Evolutionary conservation across 345 rosid genomes (phyloP).

Genomic region (Raphanus raphanistrum): DNA sequence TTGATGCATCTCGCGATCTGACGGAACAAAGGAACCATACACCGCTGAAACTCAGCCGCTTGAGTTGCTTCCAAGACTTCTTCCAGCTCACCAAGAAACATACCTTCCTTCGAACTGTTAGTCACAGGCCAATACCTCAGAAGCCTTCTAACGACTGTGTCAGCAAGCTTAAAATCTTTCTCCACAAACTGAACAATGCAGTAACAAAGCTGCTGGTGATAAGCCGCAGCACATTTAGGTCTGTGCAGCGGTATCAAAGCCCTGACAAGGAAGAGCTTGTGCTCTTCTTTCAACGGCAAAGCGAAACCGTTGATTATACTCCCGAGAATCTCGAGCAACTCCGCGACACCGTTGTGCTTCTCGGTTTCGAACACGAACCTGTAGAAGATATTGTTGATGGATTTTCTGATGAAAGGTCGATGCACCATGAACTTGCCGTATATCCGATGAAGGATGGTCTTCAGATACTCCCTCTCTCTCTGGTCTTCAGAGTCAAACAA

Average conservation of each 20-base stretch:
- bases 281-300: constrained; percentile 85
- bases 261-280: constrained; percentile 71
- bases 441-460: constrained; percentile 60
- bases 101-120: constrained; percentile 76
- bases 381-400: constrained; percentile 70
- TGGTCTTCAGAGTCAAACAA: constrained; percentile 71
- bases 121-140: constrained; percentile 77
- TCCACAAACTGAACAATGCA: constrained; percentile 81
- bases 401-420: constrained; percentile 64
- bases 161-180: constrained; percentile 79
- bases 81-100: constrained; percentile 85
- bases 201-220: constrained; percentile 78
- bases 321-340: constrained; percentile 77
- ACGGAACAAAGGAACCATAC: constrained; percentile 70
- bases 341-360: constrained; percentile 70
- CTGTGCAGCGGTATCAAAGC: constrained; percentile 83
- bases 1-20: constrained; percentile 65
- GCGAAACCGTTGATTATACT: constrained; percentile 83
- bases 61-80: constrained; percentile 82
- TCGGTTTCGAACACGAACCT: constrained; percentile 70
- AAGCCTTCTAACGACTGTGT: constrained; percentile 71
- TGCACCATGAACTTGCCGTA: constrained; percentile 78
- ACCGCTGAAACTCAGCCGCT: constrained; percentile 75
- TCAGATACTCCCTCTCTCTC: constrained; percentile 67
- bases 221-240: constrained; percentile 62